Conservation (phyloP, 768 basidiomycete species). For the Termitomyces sp. region DNA sequence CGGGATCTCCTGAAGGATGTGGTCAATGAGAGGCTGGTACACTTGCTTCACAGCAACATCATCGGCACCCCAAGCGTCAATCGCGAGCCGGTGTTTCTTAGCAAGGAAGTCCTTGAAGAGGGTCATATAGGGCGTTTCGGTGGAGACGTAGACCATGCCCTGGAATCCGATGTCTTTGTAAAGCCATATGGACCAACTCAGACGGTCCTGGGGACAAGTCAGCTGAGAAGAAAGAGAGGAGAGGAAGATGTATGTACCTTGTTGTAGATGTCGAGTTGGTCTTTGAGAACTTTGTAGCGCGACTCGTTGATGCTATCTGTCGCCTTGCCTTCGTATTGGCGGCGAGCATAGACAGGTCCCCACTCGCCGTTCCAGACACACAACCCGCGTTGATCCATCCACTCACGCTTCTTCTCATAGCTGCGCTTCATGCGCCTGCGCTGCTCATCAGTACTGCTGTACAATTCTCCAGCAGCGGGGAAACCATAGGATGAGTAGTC, state of each 20-base stretch:
- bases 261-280: conserved; percentile 71
- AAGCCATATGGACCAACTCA: conserved; percentile 84
- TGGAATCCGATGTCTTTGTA: conserved; percentile 88
- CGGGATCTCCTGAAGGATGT: conserved; percentile 51
- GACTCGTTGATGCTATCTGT: conserved; percentile 63
- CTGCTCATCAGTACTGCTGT: conserved; percentile 49
- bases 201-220: conserved; percentile 39
- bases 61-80: conserved; percentile 78
- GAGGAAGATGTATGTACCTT: conserved; percentile 27
- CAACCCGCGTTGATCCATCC: conserved; percentile 63
- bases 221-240: neutral
- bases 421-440: conserved; percentile 42
- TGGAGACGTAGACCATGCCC: conserved; percentile 75
- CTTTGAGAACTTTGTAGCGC: conserved; percentile 61
- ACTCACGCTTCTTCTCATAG: conserved; percentile 70
- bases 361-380: conserved; percentile 82
- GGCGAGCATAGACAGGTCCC: conserved; percentile 75
- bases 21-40: conserved; percentile 63
- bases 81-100: conserved; percentile 73
- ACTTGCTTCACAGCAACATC: conserved; percentile 45
- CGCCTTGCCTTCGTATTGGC: conserved; percentile 48
- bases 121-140: conserved; percentile 64
- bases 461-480: conserved; percentile 50
- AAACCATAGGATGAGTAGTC: conserved; percentile 76
- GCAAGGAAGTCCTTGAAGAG: conserved; percentile 64